Percentiles rank a stretch among this genome's conserved stretches.
These are phyloP conservation scores for Pythium phragmitis DNA, from an alignment of 352 stramenopile genomes.

Conservation along the genomic window DNA sequence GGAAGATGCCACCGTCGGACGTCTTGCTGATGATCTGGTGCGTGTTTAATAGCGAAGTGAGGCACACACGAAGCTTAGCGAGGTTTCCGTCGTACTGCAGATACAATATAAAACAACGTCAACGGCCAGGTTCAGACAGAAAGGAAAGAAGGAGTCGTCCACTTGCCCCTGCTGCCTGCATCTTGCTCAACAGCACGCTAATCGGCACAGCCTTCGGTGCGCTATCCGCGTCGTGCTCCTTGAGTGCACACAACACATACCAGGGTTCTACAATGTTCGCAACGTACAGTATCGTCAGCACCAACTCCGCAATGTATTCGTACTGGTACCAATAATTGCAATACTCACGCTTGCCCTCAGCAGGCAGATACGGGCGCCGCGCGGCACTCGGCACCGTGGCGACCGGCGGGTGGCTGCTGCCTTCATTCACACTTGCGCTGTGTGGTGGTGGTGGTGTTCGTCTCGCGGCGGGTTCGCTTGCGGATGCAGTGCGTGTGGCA, in stretches of 20 bases:
- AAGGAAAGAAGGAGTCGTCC: not conserved
- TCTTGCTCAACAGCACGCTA: constrained; percentile 44
- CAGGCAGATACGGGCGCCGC: constrained; percentile 44
- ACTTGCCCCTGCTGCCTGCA: constrained; percentile 52
- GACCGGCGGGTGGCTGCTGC: not conserved
- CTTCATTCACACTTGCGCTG: not conserved
- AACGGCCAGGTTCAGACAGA: not conserved
- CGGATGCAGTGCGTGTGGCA: not conserved
- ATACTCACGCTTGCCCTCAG: constrained; percentile 56
- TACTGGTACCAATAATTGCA: not conserved
- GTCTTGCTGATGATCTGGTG: constrained; percentile 58
- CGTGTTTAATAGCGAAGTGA: constrained; percentile 53
- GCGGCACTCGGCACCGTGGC: not conserved
- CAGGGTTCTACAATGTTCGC: constrained; percentile 55
- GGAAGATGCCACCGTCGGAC: constrained; percentile 40
- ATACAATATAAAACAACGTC: not conserved
- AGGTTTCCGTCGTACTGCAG: constrained; percentile 55
- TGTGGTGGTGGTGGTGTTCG: too few species aligned
- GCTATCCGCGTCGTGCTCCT: constrained; percentile 34
- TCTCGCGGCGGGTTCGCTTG: not conserved
- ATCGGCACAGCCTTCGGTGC: constrained; percentile 38
- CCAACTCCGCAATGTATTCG: not conserved
- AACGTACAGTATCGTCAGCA: not conserved
- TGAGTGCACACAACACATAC: constrained; percentile 66
- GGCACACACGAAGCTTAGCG: constrained; percentile 52